Conservation (phyloP, 768 basidiomycete species). For the Saitozyma podzolica region DNA sequence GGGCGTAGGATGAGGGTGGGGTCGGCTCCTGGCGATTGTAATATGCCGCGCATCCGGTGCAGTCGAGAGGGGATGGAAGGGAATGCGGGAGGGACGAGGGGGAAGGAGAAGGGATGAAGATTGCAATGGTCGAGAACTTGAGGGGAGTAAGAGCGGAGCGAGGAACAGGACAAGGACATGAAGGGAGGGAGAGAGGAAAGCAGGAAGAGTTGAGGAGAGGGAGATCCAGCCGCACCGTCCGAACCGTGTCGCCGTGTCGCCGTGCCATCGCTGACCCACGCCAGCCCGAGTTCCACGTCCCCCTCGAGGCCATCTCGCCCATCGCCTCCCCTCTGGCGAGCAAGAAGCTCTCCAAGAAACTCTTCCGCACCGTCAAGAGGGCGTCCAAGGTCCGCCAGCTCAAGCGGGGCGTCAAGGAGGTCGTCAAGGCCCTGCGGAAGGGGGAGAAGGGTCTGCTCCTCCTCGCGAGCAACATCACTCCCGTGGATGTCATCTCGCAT, state of each 20-base stretch:
- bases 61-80: no score
- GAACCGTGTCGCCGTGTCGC: no score
- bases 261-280: not conserved
- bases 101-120: no score
- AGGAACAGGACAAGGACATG: no score
- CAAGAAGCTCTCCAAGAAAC: constrained; percentile 88
- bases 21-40: no score
- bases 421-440: constrained; percentile 95
- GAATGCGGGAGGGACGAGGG: no score
- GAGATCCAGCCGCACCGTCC: no score
- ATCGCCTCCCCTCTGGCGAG: constrained; percentile 90
- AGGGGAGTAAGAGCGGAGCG: not conserved
- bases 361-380: constrained; percentile 92
- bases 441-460: constrained; percentile 93
- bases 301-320: constrained; percentile 83
- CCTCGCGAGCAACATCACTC: constrained; percentile 94
- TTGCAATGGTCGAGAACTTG: not conserved
- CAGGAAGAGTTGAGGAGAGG: not conserved
- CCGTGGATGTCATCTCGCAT: constrained; percentile 97
- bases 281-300: constrained; percentile 57
- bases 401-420: constrained; percentile 97
- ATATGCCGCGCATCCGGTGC: no score
- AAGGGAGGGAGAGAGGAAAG: not conserved
- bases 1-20: not conserved
- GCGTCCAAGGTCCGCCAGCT: constrained; percentile 93